Percentiles rank a stretch among this genome's conserved stretches.
Evolutionary conservation across 2,329 filamentous ascomycete species (phyloP).

Genomic region (Annulohypoxylon truncatum): DNA sequence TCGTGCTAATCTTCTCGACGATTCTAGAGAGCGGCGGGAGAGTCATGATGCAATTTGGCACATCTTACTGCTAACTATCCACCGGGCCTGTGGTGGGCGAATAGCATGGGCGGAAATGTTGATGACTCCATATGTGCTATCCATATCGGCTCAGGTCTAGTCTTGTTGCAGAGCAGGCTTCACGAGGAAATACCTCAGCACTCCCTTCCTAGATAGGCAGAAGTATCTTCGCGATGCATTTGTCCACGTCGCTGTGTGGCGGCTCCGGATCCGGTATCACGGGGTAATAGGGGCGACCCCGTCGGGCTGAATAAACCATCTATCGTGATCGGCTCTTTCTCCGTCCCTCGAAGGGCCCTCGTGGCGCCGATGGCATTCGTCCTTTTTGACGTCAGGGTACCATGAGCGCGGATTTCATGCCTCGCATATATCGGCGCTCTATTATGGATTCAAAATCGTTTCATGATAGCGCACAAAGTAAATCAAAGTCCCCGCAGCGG

Average conservation of each 20-base stretch:
- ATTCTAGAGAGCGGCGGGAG: background rate
- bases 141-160: constrained; percentile 2
- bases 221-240: constrained; percentile 18
- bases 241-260: constrained; percentile 25
- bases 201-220: constrained; percentile 5
- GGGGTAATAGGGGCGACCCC: constrained; percentile 16
- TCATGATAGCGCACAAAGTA: constrained; percentile 24
- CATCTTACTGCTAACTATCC: constrained; percentile 14
- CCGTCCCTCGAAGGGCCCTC: constrained; percentile 16
- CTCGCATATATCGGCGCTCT: constrained; percentile 28
- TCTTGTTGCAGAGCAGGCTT: background rate
- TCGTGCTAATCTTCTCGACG: constrained; percentile 11
- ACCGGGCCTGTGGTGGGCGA: constrained; percentile 9
- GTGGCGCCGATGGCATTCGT: constrained; percentile 22
- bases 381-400: constrained; percentile 38
- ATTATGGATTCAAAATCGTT: constrained; percentile 21
- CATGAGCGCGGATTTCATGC: constrained; percentile 33
- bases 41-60: constrained; percentile 16
- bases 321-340: constrained; percentile 27
- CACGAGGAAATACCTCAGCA: constrained; percentile 10
- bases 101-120: constrained; percentile 9
- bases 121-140: constrained; percentile 10
- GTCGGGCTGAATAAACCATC: constrained; percentile 4
- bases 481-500: constrained; percentile 36
- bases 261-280: constrained; percentile 30